Evolutionary conservation across 2,329 filamentous ascomycete genomes (phyloP).

Genomic region (Cadophora gregata): DNA sequence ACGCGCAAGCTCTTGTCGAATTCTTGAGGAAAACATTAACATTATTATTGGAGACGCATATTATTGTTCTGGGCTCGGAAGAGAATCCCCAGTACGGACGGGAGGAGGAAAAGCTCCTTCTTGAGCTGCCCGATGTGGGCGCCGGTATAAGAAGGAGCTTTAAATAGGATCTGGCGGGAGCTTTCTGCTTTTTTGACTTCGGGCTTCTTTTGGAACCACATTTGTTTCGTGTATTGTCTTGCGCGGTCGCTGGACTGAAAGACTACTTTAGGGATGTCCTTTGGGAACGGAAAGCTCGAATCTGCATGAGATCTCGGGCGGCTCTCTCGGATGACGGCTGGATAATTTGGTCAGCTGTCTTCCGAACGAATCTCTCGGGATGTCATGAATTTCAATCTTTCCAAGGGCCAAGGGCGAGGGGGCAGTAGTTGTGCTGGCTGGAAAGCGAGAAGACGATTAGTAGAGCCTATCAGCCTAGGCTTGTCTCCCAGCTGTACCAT

Average conservation of each 20-base stretch:
- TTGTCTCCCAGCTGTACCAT: too few species aligned
- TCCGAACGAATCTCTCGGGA: background rate
- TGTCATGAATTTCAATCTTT: background rate
- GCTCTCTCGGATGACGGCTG: background rate
- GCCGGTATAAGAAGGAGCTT: constrained; percentile 13
- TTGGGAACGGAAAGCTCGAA: background rate
- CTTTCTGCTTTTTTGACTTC: background rate
- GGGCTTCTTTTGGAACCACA: background rate
- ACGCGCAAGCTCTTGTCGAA: background rate
- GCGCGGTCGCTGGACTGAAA: too few species aligned
- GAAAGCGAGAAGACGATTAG: background rate
- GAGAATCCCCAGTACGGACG: constrained; percentile 13
- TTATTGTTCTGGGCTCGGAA: constrained; percentile 19
- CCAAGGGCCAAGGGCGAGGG: background rate
- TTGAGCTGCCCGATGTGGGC: constrained; percentile 31
- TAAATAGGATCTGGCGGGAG: background rate
- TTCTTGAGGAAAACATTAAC: background rate
- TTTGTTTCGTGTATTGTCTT: background rate
- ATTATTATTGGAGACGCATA: constrained; percentile 16
- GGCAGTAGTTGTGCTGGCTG: too few species aligned
- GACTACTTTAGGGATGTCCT: too few species aligned
- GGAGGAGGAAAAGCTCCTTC: constrained; percentile 28
- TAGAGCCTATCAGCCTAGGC: background rate
- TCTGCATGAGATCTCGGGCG: background rate
- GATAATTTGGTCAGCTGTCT: background rate